Base-by-base conservation (phyloP, 768 basidiomycete genomes). In the Boletus vermiculosoides region DNA sequence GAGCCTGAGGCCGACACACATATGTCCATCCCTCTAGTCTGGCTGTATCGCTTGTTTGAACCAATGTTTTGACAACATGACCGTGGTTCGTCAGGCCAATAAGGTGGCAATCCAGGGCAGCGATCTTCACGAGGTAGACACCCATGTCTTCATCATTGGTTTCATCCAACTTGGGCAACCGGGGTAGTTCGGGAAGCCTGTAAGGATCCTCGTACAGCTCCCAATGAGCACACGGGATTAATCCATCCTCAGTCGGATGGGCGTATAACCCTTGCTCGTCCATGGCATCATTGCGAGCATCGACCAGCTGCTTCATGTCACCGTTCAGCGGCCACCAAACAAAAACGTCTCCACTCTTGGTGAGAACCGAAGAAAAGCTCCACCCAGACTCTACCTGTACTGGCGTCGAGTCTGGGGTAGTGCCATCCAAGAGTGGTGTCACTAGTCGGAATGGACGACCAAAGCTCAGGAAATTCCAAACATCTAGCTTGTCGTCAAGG, bases 1-100 rank as follows among this genome's bases (percentile, higher is more conserved):
- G 40, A 28, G 20, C 22, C 30, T 25, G 44, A 58, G 59, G 34
- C 52, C 49, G n/a, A 66, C 85, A 69, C 64, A 90, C 92, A 71
- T 92, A 92, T 81, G 81, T 73, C 92, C 91, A 89, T 31, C 83
- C 81, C 59, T 68, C 39, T 62, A 56, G 45, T 69, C 72, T 22
- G 64, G 69, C 60, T 1, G 63, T 66, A 60, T 84, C 82, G 44
- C 72, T 70, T 2, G 73, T 71, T 22, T 71, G 63, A 39, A 85
- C 76, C 33, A 76, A 61, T 63, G 84, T 85, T 65, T 84, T 84
- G 59, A 92, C 74, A 48, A 95, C 88, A 66, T 91, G 88, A 0
- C 91, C 91, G 36, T 80, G 73, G 65, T 88, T 85, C 15, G 93
- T 94, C 63, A 98, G 73, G 13, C 88, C 94, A 56, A 96, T 74